Conservation (phyloP, 495 filamentous ascomycete species). For the Aspergillus bridgeri region DNA sequence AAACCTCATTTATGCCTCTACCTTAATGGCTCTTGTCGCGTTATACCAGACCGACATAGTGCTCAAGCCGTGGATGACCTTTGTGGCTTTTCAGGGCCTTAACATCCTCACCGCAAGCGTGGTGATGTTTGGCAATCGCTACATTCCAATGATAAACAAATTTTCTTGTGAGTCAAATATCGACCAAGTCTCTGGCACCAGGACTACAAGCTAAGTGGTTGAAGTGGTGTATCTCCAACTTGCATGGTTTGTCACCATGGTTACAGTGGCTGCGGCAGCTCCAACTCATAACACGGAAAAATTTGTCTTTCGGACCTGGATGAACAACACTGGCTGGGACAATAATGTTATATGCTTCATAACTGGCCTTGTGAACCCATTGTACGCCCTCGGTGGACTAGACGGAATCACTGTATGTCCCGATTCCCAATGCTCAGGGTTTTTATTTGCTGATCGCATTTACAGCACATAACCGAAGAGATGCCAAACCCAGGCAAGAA, state of each 20-base stretch:
- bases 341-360: slow-evolving; percentile 71
- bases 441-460: neutral
- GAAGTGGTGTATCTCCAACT: slow-evolving; percentile 58
- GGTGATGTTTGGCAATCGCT: slow-evolving; percentile 38
- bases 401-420: slow-evolving; percentile 44
- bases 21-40: slow-evolving; percentile 33
- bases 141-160: slow-evolving; percentile 35
- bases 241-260: slow-evolving; percentile 64
- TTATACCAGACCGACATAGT: slow-evolving; percentile 33
- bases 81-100: slow-evolving; percentile 32
- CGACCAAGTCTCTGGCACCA: neutral
- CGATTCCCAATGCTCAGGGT: slow-evolving; percentile 18
- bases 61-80: slow-evolving; percentile 38
- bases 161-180: slow-evolving; percentile 27
- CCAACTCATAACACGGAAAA: slow-evolving; percentile 51
- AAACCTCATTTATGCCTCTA: slow-evolving; percentile 38
- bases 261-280: slow-evolving; percentile 59
- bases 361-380: slow-evolving; percentile 71
- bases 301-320: slow-evolving; percentile 63
- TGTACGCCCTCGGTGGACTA: slow-evolving; percentile 72
- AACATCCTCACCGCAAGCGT: slow-evolving; percentile 29
- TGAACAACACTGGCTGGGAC: slow-evolving; percentile 64
- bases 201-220: neutral
- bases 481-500: slow-evolving; percentile 52
- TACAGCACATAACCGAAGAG: slow-evolving; percentile 75